phyloP scores from a whole-genome alignment of 129 eudicot genomes.

The Dittrichia graveolens region DNA sequence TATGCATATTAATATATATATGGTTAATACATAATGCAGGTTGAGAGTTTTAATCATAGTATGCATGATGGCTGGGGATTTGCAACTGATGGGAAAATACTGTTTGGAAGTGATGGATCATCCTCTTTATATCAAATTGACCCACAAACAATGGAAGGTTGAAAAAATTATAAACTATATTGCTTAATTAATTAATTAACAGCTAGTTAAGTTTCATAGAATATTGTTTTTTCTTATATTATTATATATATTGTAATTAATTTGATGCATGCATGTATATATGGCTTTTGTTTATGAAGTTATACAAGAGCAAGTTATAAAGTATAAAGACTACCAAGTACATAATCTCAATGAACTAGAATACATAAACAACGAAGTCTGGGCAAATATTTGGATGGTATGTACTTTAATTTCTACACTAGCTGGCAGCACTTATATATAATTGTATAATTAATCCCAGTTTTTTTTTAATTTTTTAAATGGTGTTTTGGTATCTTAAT shows the following conservation, averaged over 20 bases:
- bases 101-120: slow-evolving; percentile 90
- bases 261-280: no score
- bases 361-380: slow-evolving; percentile 71
- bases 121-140: slow-evolving; percentile 68
- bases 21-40: slow-evolving; percentile 36
- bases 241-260: no score
- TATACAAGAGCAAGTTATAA: slow-evolving; percentile 46
- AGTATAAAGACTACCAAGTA: slow-evolving; percentile 62
- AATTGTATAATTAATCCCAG: no score
- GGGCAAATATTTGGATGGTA: slow-evolving; percentile 92
- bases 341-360: slow-evolving; percentile 78
- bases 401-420: neutral
- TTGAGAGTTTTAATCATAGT: slow-evolving; percentile 52
- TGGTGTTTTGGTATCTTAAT: no score
- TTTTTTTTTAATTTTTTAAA: no score
- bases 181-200: no score
- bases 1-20: no score
- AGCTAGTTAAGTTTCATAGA: neutral
- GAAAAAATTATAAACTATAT: neutral
- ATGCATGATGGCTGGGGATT: slow-evolving; percentile 97
- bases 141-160: slow-evolving; percentile 72
- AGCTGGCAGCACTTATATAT: neutral
- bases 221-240: neutral
- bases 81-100: slow-evolving; percentile 76
- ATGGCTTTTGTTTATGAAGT: slow-evolving; percentile 42